Base-by-base conservation (phyloP, 164 flowering plant species). In the Santalum album region DNA sequence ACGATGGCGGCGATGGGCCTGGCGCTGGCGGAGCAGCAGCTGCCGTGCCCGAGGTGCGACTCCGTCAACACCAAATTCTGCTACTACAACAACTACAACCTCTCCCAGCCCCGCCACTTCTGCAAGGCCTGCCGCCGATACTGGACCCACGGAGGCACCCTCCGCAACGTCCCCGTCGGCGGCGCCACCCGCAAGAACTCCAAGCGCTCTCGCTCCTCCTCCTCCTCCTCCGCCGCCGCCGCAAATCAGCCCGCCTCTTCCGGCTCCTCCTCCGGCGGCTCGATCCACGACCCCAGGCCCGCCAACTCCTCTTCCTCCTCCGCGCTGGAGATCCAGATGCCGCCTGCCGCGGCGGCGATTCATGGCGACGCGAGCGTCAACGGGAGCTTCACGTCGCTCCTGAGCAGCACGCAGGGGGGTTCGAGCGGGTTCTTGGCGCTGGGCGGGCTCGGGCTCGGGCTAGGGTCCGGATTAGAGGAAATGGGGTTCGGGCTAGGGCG, bases 1-100 rank as follows among this genome's bases (percentile, higher is more conserved):
- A 27, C 36, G 40, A 38, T 47, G 42, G 67, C 45, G 16, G 25
- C n/a, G 49, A 0, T 12, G 47, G 7, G 6, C n/a, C 50, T 14
- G 15, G 14, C 15, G 22, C 22, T 5, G 22, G 16, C 42, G 42
- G 50, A 45, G 26, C 61, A 12, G 61, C 66, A 65, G 1, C 71
- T 75, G n/a, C 73, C 64, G 0, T 83, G 90, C 52, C 86, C 90
- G 10, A 73, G 90, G 16, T 83, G 90, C 58, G 69, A 78, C 9
- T 81, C 87, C 46, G 60, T 62, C 26, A 74, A 69, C 72, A 83
- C 90, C 32, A 83, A 83, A 71, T 83, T 83, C 72, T 80, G 86
- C 61, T 80, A 80, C 78, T 80, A 78, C 77, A 80, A 80, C 79
- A 83, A 80, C 72, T 80, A 80, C 72, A 80, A 75, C 69, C 75